Conservation (phyloP, 2,329 filamentous ascomycete genomes). For the Blastomyces silverae region DNA sequence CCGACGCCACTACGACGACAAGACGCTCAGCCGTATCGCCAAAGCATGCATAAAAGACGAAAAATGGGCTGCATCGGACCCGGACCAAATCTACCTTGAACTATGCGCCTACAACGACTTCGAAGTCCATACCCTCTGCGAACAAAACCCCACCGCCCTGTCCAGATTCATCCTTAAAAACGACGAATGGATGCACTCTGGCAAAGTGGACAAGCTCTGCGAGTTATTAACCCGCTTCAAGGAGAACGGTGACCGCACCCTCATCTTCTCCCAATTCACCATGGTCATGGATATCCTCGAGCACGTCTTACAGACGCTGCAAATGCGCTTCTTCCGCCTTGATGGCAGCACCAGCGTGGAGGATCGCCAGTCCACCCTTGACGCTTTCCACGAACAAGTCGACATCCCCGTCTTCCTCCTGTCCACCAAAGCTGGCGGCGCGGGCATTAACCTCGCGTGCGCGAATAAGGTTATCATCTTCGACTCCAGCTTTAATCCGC, state of each 20-base stretch:
- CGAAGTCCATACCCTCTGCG: conserved; percentile 54
- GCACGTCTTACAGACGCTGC: conserved; percentile 65
- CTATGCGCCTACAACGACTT: conserved; percentile 53
- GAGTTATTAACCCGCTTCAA: conserved; percentile 67
- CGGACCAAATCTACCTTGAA: conserved; percentile 50
- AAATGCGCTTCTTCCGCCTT: conserved; percentile 73
- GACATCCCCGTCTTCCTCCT: conserved; percentile 85
- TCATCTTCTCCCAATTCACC: conserved; percentile 92
- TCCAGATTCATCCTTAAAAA: conserved; percentile 53
- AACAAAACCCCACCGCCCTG: conserved; percentile 47
- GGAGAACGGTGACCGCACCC: conserved; percentile 71
- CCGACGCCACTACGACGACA: conserved; percentile 69
- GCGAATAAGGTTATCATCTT: conserved; percentile 98
- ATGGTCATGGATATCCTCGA: conserved; percentile 86
- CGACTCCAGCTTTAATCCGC: conserved; percentile 93
- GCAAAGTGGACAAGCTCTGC: conserved; percentile 77
- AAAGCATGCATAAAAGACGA: conserved; percentile 67
- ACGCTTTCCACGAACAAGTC: conserved; percentile 70
- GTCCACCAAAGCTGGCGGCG: conserved; percentile 90
- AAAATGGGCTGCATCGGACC: conserved; percentile 45
- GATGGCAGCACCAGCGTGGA: conserved; percentile 77
- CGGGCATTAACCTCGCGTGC: conserved; percentile 88
- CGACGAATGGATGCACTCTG: conserved; percentile 63
- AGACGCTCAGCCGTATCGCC: conserved; percentile 68
- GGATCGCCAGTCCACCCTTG: conserved; percentile 78